phyloP scores from a whole-genome alignment of 2,329 filamentous ascomycete genomes.

The Nectriaceae sp. region DNA sequence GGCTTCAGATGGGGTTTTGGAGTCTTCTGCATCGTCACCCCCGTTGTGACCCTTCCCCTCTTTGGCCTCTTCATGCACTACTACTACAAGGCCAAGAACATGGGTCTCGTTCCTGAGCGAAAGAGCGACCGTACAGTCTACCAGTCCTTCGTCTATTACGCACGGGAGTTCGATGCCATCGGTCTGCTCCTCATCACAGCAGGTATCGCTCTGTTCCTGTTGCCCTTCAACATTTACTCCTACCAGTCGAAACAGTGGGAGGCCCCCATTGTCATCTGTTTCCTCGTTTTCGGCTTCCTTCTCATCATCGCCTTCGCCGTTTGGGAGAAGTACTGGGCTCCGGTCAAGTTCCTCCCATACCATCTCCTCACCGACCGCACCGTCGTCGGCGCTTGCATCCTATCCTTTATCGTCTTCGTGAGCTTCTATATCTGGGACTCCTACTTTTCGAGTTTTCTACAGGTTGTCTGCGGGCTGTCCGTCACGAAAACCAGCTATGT shows the following conservation, averaged over 20 bases:
- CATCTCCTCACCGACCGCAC: slow-evolving; percentile 51
- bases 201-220: slow-evolving; percentile 59
- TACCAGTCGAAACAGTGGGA: slow-evolving; percentile 47
- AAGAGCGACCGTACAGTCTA: slow-evolving; percentile 62
- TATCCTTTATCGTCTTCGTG: slow-evolving; percentile 42
- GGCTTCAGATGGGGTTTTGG: slow-evolving; percentile 52
- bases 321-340: slow-evolving; percentile 59
- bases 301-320: slow-evolving; percentile 56
- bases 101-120: slow-evolving; percentile 36
- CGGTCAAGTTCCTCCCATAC: slow-evolving; percentile 59
- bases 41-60: slow-evolving; percentile 38
- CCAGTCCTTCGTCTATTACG: slow-evolving; percentile 43
- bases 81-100: slow-evolving; percentile 23
- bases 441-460: slow-evolving; percentile 54
- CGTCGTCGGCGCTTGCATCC: slow-evolving; percentile 48
- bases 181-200: slow-evolving; percentile 56
- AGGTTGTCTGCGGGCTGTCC: slow-evolving; percentile 52
- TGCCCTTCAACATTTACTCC: slow-evolving; percentile 61
- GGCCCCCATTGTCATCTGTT: slow-evolving; percentile 52
- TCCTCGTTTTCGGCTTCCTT: slow-evolving; percentile 57
- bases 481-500: slow-evolving; percentile 52
- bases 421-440: slow-evolving; percentile 50
- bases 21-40: slow-evolving; percentile 59
- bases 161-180: slow-evolving; percentile 51
- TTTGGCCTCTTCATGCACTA: slow-evolving; percentile 23